A percentile compares a stretch with the other conserved stretches of the same genome.
These are phyloP conservation scores for Saturnispora saitoi DNA, from an alignment of 805 yeast genomes.

Conservation along the genomic window DNA sequence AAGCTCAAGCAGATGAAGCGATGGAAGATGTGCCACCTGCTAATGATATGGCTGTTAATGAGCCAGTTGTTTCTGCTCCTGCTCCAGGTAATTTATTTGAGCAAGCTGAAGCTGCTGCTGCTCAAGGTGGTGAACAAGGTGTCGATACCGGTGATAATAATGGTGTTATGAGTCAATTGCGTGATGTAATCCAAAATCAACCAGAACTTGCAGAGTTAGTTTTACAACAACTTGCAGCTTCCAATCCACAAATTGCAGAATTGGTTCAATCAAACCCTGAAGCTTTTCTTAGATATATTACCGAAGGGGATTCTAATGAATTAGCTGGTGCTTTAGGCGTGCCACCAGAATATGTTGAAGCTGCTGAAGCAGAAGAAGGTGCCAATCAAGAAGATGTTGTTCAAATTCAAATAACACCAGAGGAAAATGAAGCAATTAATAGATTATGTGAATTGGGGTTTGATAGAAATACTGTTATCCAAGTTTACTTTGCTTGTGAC, in stretches of 20 bases:
- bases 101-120: conserved; percentile 35
- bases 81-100: conserved; percentile 42
- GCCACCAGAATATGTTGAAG: conserved; percentile 31
- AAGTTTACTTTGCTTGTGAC: conserved; percentile 96
- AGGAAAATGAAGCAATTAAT: conserved; percentile 81
- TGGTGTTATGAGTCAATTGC: conserved; percentile 41
- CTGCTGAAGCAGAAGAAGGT: conserved; percentile 31
- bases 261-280: conserved; percentile 84
- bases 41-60: conserved; percentile 32
- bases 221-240: conserved; percentile 68
- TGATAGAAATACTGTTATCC: conserved; percentile 77
- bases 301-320: conserved; percentile 53
- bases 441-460: conserved; percentile 91
- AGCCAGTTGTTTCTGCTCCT: conserved; percentile 14
- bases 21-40: conserved; percentile 26
- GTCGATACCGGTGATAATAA: conserved; percentile 29
- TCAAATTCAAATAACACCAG: conserved; percentile 55
- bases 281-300: conserved; percentile 65
- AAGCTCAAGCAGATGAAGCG: conserved; percentile 17
- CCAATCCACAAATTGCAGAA: conserved; percentile 79
- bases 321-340: conserved; percentile 37
- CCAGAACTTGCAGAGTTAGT: conserved; percentile 85
- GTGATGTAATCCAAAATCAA: conserved; percentile 72
- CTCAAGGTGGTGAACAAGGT: conserved; percentile 27
- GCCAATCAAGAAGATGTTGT: conserved; percentile 13